Percentiles rank a stretch among this genome's conserved stretches.
These are phyloP conservation scores for Cornus controversa DNA, from an alignment of 148 eudicot species.

Conservation along the genomic window DNA sequence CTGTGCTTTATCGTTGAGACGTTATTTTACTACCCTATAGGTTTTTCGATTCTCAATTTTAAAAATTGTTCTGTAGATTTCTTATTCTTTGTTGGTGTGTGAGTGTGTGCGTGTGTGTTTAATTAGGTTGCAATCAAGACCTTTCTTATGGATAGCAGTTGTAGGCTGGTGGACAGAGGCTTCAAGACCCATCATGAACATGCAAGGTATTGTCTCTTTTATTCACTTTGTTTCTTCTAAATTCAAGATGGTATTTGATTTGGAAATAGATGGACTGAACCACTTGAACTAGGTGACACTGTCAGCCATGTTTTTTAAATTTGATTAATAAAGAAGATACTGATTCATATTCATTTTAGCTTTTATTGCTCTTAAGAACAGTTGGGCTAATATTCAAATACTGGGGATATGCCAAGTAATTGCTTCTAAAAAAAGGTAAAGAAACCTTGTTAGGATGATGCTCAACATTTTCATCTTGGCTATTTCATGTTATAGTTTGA, in stretches of 20 bases:
- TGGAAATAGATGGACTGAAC: not conserved
- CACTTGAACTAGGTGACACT: not conserved
- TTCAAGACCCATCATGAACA: slow-evolving; percentile 99
- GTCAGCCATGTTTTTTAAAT: not conserved
- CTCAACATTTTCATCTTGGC: too few species aligned
- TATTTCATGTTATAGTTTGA: too few species aligned
- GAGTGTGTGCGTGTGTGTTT: too few species aligned
- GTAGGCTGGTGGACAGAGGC: slow-evolving; percentile 97
- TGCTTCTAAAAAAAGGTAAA: not conserved
- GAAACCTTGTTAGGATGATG: not conserved
- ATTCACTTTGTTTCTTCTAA: not conserved
- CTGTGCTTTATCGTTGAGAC: not conserved
- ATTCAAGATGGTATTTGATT: not conserved
- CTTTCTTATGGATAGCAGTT: slow-evolving; percentile 89
- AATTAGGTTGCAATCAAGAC: slow-evolving; percentile 83
- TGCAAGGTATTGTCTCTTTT: slow-evolving; percentile 50
- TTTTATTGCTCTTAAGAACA: not conserved
- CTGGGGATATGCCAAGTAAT: not conserved
- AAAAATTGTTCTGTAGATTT: slow-evolving; percentile 9
- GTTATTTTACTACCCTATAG: too few species aligned
- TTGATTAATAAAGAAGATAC: not conserved
- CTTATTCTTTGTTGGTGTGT: too few species aligned
- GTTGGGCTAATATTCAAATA: slow-evolving; percentile 1
- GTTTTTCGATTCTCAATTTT: too few species aligned
- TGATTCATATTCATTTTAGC: not conserved